Conservation (phyloP, 345 rosid species). For the Melaleuca quinquenervia region DNA sequence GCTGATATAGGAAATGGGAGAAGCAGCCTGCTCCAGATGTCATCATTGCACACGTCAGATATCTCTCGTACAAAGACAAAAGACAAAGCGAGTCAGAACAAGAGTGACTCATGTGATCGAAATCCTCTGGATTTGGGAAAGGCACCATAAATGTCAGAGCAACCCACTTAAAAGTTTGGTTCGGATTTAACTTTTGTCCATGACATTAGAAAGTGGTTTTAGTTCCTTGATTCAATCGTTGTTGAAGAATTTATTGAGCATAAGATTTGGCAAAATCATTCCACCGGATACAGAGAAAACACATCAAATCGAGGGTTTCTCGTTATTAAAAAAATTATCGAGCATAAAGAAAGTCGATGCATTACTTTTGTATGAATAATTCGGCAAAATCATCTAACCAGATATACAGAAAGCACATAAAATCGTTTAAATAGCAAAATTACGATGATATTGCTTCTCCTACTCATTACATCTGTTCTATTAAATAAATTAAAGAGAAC, state of each 20-base stretch:
- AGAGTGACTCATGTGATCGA: not conserved
- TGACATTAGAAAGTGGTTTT: not conserved
- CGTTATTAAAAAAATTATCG: not conserved
- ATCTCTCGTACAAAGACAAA: not conserved
- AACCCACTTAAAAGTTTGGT: not conserved
- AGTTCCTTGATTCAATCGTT: too few relatives aligned
- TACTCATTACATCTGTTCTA: not conserved
- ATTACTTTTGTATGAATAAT: not conserved
- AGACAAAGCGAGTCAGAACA: not conserved
- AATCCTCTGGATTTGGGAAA: not conserved
- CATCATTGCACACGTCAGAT: not conserved
- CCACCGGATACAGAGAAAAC: too few relatives aligned
- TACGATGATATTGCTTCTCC: not conserved
- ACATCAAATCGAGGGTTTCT: not conserved
- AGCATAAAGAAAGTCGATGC: not conserved
- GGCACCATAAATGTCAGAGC: not conserved
- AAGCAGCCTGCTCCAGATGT: not conserved
- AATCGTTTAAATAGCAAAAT: not conserved
- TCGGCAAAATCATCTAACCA: not conserved
- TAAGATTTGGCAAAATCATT: too few relatives aligned
- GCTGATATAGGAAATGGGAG: not conserved
- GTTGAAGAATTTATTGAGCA: too few relatives aligned
- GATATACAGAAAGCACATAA: not conserved
- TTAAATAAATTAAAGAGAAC: not conserved
- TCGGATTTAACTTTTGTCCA: not conserved